phyloP scores from a whole-genome alignment of 2,329 filamentous ascomycete genomes.

The Raffaelea deltoideospora region DNA sequence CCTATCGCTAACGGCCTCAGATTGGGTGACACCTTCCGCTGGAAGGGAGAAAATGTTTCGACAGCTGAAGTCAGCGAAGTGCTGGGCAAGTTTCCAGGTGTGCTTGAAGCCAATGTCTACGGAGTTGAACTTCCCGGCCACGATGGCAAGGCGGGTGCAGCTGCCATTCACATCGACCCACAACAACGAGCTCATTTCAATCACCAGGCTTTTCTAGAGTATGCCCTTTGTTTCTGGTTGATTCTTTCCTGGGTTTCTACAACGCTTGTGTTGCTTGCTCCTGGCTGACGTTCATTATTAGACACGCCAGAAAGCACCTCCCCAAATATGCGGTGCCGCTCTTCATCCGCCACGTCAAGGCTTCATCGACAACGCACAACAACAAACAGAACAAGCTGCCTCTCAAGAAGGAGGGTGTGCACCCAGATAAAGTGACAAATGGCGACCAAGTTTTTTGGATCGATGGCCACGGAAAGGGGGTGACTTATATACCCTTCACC shows the following conservation, averaged over 20 bases:
- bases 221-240: conserved; percentile 7
- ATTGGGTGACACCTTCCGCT: conserved; percentile 59
- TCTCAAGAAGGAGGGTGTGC: conserved; percentile 50
- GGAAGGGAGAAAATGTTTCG: conserved; percentile 74
- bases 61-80: conserved; percentile 67
- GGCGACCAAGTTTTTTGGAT: conserved; percentile 36
- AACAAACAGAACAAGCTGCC: conserved; percentile 71
- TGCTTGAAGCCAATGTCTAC: conserved; percentile 75
- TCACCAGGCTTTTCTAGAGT: conserved; percentile 42
- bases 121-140: conserved; percentile 67
- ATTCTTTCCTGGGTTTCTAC: too few species aligned
- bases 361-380: conserved; percentile 51
- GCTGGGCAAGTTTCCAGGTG: conserved; percentile 47
- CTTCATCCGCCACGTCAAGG: conserved; percentile 49
- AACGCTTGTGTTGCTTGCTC: neutral
- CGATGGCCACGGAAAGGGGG: conserved; percentile 37
- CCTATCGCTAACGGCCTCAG: conserved; percentile 13
- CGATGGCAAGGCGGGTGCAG: conserved; percentile 73
- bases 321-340: conserved; percentile 63
- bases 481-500: conserved; percentile 43
- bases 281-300: conserved; percentile 7
- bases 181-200: conserved; percentile 28
- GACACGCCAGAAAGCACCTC: conserved; percentile 40
- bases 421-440: conserved; percentile 30
- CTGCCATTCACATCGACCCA: conserved; percentile 9